These are phyloP conservation scores for Drechslera avenae DNA, from an alignment of 2,329 filamentous ascomycete genomes.

Conservation along the genomic window DNA sequence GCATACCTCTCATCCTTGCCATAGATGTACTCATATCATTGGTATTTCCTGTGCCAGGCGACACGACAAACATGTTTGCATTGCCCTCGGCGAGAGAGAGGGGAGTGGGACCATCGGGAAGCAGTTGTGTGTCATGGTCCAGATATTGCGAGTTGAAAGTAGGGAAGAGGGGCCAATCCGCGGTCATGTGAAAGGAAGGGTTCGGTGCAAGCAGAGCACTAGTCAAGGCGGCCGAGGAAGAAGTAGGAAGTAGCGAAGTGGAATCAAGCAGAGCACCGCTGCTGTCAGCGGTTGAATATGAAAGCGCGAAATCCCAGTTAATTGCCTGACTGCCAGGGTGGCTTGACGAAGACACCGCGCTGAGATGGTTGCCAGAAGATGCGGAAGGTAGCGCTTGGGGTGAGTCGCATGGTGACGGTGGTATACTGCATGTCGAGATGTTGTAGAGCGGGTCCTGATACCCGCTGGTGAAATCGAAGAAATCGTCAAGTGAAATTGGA, in stretches of 20 bases:
- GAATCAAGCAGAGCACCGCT: constrained; percentile 25
- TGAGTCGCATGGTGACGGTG: constrained; percentile 27
- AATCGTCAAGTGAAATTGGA: constrained; percentile 47
- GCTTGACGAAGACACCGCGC: constrained; percentile 24
- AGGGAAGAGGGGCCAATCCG: constrained; percentile 35
- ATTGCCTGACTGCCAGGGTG: constrained; percentile 32
- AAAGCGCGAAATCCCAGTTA: constrained; percentile 38
- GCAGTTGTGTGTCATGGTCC: constrained; percentile 27
- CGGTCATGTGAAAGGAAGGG: constrained; percentile 25
- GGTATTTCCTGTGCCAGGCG: constrained; percentile 18
- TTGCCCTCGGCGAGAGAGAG: constrained; percentile 19
- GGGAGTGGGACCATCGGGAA: constrained; percentile 18
- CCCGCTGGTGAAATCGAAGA: constrained; percentile 46
- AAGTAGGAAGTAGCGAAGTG: constrained; percentile 28
- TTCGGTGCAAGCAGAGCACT: constrained; percentile 22
- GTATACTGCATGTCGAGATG: constrained; percentile 41
- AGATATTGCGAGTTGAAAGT: constrained; percentile 28
- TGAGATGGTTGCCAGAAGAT: constrained; percentile 38
- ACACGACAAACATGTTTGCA: constrained; percentile 25
- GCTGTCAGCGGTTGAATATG: constrained; percentile 33
- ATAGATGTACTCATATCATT: constrained; percentile 26
- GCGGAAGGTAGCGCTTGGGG: constrained; percentile 22
- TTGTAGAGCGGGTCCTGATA: constrained; percentile 39
- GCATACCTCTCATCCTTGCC: constrained; percentile 36
- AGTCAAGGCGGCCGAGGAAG: constrained; percentile 29